Conservation (phyloP, 2,329 filamentous ascomycete genomes). For the Metarhizium rileyi region DNA sequence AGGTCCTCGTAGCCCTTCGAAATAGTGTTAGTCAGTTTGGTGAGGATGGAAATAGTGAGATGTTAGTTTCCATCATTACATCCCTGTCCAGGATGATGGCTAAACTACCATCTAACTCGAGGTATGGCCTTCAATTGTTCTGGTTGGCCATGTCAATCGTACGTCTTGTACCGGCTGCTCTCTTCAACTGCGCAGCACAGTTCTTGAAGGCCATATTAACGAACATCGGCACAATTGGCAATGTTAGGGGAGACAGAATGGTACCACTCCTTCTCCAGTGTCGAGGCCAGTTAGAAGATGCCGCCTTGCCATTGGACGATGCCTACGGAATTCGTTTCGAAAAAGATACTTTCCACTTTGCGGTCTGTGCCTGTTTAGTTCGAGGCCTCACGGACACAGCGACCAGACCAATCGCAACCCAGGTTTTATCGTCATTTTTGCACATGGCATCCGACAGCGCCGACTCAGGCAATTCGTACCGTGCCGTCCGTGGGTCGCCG, state of each 20-base stretch:
- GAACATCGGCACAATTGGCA: slow-evolving; percentile 52
- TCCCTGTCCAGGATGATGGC: slow-evolving; percentile 62
- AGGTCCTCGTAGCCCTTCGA: slow-evolving; percentile 58
- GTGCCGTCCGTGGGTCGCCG: slow-evolving; percentile 33
- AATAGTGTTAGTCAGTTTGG: slow-evolving; percentile 56
- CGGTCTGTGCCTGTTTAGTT: slow-evolving; percentile 53
- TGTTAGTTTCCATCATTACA: slow-evolving; percentile 59
- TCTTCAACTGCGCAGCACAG: slow-evolving; percentile 57
- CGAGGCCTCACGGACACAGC: slow-evolving; percentile 53
- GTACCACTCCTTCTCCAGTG: slow-evolving; percentile 51
- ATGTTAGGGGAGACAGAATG: slow-evolving; percentile 50
- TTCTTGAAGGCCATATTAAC: slow-evolving; percentile 55
- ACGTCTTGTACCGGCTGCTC: slow-evolving; percentile 48
- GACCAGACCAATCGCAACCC: slow-evolving; percentile 48
- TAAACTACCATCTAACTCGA: slow-evolving; percentile 55
- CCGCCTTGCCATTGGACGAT: slow-evolving; percentile 51
- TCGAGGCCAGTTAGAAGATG: slow-evolving; percentile 49
- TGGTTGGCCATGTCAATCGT: slow-evolving; percentile 61
- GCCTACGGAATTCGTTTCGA: slow-evolving; percentile 57
- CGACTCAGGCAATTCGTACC: slow-evolving; percentile 4
- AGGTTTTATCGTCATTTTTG: slow-evolving; percentile 53
- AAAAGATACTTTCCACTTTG: slow-evolving; percentile 55
- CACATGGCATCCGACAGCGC: slow-evolving; percentile 19
- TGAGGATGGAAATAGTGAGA: slow-evolving; percentile 55
- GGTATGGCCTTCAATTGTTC: slow-evolving; percentile 60